phyloP scores from a whole-genome alignment of 176 grass and related monocot species.

The Oryza nivara region DNA sequence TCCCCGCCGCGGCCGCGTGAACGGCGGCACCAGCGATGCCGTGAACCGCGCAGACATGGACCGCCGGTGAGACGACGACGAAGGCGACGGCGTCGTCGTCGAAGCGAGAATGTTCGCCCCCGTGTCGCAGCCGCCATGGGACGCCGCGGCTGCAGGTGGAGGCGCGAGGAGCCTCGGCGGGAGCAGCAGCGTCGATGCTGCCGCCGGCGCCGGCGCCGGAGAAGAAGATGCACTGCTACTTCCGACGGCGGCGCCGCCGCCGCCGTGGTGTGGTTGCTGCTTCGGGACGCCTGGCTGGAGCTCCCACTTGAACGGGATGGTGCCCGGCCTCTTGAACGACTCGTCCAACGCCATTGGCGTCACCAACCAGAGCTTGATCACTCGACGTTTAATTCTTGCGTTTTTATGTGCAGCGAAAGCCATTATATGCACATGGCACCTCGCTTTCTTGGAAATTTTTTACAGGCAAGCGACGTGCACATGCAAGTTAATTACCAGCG shows the following conservation, averaged over 20 bases:
- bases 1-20: constrained; percentile 25
- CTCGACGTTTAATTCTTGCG: neutral
- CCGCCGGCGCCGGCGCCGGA: neutral
- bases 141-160: neutral
- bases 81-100: neutral
- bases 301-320: constrained; percentile 56
- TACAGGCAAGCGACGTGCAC: neutral
- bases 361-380: neutral
- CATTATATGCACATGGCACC: constrained; percentile 10
- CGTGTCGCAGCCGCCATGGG: neutral
- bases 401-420: neutral
- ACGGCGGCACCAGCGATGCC: constrained; percentile 36
- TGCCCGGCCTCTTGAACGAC: constrained; percentile 42
- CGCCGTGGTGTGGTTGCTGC: neutral
- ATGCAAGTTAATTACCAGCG: neutral
- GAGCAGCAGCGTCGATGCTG: neutral
- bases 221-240: neutral
- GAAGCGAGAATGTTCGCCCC: neutral
- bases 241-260: neutral
- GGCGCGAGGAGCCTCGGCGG: constrained; percentile 39
- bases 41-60: constrained; percentile 53
- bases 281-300: constrained; percentile 52
- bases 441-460: neutral
- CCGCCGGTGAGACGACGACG: constrained; percentile 23
- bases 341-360: constrained; percentile 38